Conservation (phyloP, 139 green algal genomes). For the Haematococcus sp. region DNA sequence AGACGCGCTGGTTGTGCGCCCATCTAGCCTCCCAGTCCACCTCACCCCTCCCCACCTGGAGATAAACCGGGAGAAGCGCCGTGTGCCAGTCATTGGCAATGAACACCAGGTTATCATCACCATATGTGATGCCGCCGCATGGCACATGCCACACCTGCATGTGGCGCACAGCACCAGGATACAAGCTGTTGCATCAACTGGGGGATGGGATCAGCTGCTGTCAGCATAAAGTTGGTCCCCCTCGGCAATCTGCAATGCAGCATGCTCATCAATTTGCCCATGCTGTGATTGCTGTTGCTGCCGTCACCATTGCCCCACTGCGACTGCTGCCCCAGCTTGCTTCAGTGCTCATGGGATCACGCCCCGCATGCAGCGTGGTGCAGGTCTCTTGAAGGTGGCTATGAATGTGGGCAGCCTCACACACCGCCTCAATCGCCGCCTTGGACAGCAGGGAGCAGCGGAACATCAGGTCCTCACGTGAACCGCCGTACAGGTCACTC, state of each 20-base stretch:
- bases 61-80: conserved; percentile 85
- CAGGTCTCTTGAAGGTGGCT: too few species aligned
- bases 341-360: too few species aligned
- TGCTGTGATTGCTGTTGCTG: too few species aligned
- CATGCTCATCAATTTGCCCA: background rate
- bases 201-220: too few species aligned
- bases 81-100: conserved; percentile 96
- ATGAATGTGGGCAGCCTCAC: conserved; percentile 22
- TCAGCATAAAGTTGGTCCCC: too few species aligned
- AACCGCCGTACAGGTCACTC: conserved; percentile 79
- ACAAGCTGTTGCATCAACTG: background rate
- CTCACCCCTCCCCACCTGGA: conserved; percentile 82
- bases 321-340: too few species aligned
- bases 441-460: conserved; percentile 78
- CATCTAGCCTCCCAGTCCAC: too few species aligned
- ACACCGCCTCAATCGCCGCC: conserved; percentile 75
- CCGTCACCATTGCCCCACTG: too few species aligned
- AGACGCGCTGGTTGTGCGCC: too few species aligned
- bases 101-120: conserved; percentile 85
- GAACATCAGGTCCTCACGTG: conserved; percentile 70
- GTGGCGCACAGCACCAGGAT: background rate
- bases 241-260: background rate
- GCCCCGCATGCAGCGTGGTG: too few species aligned
- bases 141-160: conserved; percentile 75
- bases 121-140: conserved; percentile 79